Base-by-base conservation (phyloP, 2,329 filamentous ascomycete species). In the Alternaria gansuensis region DNA sequence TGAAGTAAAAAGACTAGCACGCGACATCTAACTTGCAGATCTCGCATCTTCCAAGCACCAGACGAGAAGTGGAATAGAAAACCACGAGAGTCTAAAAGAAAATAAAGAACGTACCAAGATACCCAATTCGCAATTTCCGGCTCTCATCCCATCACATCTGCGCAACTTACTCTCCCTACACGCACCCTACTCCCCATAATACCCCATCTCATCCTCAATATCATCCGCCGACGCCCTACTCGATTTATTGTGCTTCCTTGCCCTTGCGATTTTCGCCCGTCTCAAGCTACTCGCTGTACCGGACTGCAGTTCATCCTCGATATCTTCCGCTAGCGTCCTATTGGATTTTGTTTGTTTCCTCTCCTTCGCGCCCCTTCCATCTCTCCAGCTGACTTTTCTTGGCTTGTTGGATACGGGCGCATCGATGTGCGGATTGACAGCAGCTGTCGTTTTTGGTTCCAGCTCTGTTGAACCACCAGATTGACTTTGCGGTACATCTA, bases 281-380 rank as follows among this genome's bases (percentile, higher is more conserved):
- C 44, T 48, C 44, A 48, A 24, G 2, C 5, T 48, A 24, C 21
- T 48, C 17, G 44, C 44, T 34, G 44, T 48, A 4, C 44, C 29
- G 4, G 13, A 6, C 2, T 7, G 17, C 2, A 26, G 0, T 4
- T 34, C 13, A 10, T 48, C 29, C 10, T 11, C 8, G 1, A 48
- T 6, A 6, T 34, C 44, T n/a, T 11, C 44, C 9, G 29, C 5
- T 5, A 46, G 4, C 24, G 11, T 7, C 2, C 13, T 46, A 0
- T 4, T 5, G 4, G 4, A 46, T 2, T 8, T 34, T 3, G 44
- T 46, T 2, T 7, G 29, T 10, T 3, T 4, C 17, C 44, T n/a
- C 2, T 46, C 6, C 1, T 34, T 46, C 3, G 44, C 3, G 21
- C 44, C 44, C 4, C 4, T 46, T 1, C 44, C 44, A 2, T 34